These are phyloP conservation scores for Penicillium vulpinum DNA, from an alignment of 2,329 filamentous ascomycete genomes.

Conservation along the genomic window DNA sequence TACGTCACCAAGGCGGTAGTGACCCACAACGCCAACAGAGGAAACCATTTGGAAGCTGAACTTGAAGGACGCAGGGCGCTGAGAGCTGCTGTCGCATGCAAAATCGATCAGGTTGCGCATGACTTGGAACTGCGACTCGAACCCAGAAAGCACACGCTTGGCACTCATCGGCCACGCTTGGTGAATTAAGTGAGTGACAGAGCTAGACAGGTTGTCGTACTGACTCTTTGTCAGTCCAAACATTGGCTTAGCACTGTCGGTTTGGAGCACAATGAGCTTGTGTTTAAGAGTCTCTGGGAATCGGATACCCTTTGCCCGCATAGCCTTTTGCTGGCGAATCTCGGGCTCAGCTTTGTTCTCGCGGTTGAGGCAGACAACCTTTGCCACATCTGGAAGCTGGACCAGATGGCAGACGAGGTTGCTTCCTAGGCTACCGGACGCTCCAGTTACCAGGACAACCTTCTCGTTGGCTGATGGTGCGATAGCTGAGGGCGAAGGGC, in stretches of 20 bases:
- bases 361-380: constrained; percentile 3
- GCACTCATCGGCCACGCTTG: not conserved
- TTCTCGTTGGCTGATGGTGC: not conserved
- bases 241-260: not conserved
- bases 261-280: not conserved
- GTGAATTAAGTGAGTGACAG: constrained; percentile 9
- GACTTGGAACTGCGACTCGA: not conserved
- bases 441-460: constrained; percentile 7
- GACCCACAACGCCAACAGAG: constrained; percentile 34
- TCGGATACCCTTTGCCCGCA: not conserved
- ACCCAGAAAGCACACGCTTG: not conserved
- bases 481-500: not conserved
- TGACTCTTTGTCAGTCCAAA: not conserved
- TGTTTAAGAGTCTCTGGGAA: not conserved
- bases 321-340: not conserved
- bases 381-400: not conserved
- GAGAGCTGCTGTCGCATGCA: too few relatives aligned
- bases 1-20: constrained; percentile 24
- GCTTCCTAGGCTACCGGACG: constrained; percentile 7
- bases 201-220: not conserved
- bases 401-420: not conserved
- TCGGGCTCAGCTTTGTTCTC: not conserved
- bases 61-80: not conserved
- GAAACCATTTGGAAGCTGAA: not conserved
- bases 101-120: not conserved